Base-by-base conservation (phyloP, 1,284 basidiomycete species). In the Leccinum pallidistipes region DNA sequence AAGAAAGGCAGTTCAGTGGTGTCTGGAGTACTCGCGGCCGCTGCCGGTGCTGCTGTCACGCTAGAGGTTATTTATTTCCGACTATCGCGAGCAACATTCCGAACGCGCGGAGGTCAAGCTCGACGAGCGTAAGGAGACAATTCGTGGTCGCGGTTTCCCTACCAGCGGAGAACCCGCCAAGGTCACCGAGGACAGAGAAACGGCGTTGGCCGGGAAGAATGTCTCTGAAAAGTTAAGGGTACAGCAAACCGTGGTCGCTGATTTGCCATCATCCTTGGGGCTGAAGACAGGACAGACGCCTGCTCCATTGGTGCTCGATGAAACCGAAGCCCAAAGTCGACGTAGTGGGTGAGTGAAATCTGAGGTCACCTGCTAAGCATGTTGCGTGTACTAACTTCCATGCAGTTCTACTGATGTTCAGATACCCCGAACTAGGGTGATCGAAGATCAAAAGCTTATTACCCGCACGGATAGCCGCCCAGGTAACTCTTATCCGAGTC, bases 1-100 rank as follows among this genome's bases (percentile, higher is more conserved):
- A 60, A 63, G 34, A 50, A 60, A 29, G 64, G 50, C 7, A 54
- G 38, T 47, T 69, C 62, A 11, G 10, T 61, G 3, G 43, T 66
- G 3, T 62, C 62, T 51, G 27, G 51, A 8, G 11, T 59, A 45
- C 58, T 73, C 2, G 60, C 66, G 11, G 11, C 58, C 3, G 66
- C 62, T 0, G 57, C 34, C 3, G n/a, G 68, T 29, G 62, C 61
- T 1, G 59, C 69, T 5, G 32, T 52, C n/a, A 64, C 57, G 0
- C 43, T 55, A 1, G 69, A 71, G 45, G 59, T 62, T n/a, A 45
- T 24, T 24, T 24, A 24, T 36, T n/a, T 1, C 62, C 8, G 62
- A 64, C 12, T 49, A 49, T 29, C 56, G 56, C 6, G 45, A 69
- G 53, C 43, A 63, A 38, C 43, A 14, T 47, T 31, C 47, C 1